Conservation (phyloP, 2,329 filamentous ascomycete species). For the Clathrospora elynae region DNA sequence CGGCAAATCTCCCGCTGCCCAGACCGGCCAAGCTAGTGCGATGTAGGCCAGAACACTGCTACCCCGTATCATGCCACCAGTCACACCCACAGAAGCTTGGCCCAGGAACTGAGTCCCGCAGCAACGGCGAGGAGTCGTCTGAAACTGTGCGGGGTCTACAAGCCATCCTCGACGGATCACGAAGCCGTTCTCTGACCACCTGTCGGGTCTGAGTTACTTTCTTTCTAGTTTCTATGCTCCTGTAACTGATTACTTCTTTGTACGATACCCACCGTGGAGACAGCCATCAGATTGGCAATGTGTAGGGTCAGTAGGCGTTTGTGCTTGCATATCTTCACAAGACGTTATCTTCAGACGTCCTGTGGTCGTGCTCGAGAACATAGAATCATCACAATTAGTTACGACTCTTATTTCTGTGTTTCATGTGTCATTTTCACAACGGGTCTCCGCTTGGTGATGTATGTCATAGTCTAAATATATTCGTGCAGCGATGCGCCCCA, state of each 20-base stretch:
- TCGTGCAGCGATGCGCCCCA: no score
- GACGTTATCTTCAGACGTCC: neutral
- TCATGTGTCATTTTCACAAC: neutral
- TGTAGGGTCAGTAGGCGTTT: conserved; percentile 6
- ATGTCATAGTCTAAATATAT: no score
- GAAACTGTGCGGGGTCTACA: no score
- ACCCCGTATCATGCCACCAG: neutral
- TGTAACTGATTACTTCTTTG: conserved; percentile 17
- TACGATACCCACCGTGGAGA: conserved; percentile 22
- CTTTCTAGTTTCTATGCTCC: conserved; percentile 2
- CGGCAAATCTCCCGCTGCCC: conserved; percentile 24
- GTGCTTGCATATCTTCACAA: conserved; percentile 1
- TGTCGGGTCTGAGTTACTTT: no score
- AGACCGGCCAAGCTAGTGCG: conserved; percentile 19
- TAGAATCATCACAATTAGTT: conserved; percentile 6
- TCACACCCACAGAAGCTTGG: neutral
- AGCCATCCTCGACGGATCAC: no score
- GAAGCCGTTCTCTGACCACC: no score
- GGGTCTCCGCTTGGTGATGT: no score
- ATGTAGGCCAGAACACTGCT: conserved; percentile 7
- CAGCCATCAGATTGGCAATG: conserved; percentile 11
- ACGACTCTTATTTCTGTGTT: neutral
- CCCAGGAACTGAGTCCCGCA: no score
- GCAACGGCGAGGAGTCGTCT: neutral
- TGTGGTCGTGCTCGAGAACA: conserved; percentile 3